Percentiles rank a stretch among this genome's conserved stretches.
Conservation (phyloP, 1,284 basidiomycete genomes). For the Inonotus obliquus region DNA sequence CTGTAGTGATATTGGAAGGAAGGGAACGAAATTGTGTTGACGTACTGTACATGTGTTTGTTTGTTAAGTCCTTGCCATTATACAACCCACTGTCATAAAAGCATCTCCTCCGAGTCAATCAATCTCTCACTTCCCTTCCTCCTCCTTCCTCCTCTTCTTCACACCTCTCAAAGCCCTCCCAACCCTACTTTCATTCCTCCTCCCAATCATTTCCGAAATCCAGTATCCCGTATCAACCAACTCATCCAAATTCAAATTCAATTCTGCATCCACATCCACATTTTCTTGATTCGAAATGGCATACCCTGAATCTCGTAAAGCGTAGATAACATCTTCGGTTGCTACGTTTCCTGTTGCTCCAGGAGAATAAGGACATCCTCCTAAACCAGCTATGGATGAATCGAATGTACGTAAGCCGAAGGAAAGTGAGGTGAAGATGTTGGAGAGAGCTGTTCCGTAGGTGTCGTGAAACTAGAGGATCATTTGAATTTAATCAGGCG, state of each 20-base stretch:
- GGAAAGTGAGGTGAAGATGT: conserved; percentile 61
- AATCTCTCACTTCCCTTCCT: neutral
- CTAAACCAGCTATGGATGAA: conserved; percentile 80
- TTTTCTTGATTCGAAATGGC: conserved; percentile 48
- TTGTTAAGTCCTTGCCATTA: too few relatives aligned
- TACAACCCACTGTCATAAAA: too few relatives aligned
- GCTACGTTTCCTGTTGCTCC: conserved; percentile 93
- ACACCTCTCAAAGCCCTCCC: conserved; percentile 72
- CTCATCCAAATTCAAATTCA: conserved; percentile 53
- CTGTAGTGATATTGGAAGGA: neutral
- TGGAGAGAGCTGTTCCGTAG: conserved; percentile 77
- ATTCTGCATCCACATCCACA: too few relatives aligned
- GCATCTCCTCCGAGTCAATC: too few relatives aligned
- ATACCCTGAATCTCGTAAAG: conserved; percentile 67
- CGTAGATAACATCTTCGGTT: conserved; percentile 88
- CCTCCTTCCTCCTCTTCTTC: conserved; percentile 22
- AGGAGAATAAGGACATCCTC: conserved; percentile 94
- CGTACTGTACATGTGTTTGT: too few relatives aligned
- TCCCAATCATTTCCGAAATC: conserved; percentile 67
- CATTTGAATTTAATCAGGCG: conserved; percentile 6
- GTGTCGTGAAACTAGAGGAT: conserved; percentile 83
- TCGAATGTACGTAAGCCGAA: conserved; percentile 68
- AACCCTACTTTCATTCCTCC: conserved; percentile 74
- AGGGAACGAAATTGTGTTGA: neutral
- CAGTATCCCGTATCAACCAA: conserved; percentile 77